These are phyloP conservation scores for Russula sp. DNA, from an alignment of 768 basidiomycete genomes.

Conservation along the genomic window DNA sequence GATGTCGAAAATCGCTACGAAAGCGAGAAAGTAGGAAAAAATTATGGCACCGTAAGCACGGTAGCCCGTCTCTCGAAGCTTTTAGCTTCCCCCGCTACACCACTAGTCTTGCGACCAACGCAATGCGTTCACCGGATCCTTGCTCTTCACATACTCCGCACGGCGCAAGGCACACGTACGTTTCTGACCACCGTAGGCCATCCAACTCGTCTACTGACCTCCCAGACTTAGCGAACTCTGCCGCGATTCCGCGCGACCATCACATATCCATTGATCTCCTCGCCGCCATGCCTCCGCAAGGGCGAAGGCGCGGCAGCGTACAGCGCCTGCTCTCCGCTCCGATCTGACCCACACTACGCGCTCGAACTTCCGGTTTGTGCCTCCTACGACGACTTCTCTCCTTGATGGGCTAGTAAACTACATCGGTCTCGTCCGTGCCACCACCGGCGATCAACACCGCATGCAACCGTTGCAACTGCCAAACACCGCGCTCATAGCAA, in stretches of 20 bases:
- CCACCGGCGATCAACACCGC: constrained; percentile 12
- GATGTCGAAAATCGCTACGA: constrained; percentile 15
- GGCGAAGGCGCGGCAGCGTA: constrained; percentile 4
- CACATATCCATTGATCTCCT: constrained; percentile 12
- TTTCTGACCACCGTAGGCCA: constrained; percentile 27
- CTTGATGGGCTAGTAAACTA: neutral
- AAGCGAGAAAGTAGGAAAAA: constrained; percentile 28
- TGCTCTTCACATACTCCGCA: constrained; percentile 26
- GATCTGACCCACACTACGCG: constrained; percentile 3
- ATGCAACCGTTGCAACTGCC: constrained; percentile 23
- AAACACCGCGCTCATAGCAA: constrained; percentile 8
- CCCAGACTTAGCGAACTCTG: constrained; percentile 6
- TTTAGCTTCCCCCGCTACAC: constrained; percentile 25
- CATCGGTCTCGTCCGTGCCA: constrained; percentile 15
- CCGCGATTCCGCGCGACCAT: constrained; percentile 16
- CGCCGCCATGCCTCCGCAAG: neutral
- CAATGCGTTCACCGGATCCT: constrained; percentile 17
- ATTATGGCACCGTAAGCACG: constrained; percentile 26
- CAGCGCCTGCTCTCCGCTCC: constrained; percentile 27
- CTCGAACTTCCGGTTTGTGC: constrained; percentile 15
- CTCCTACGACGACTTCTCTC: constrained; percentile 12
- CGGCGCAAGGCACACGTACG: constrained; percentile 12
- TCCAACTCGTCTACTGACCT: constrained; percentile 3
- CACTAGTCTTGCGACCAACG: constrained; percentile 26
- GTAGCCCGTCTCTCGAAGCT: constrained; percentile 10